Conservation (phyloP, 768 basidiomycete species). For the Suillus plorans region DNA sequence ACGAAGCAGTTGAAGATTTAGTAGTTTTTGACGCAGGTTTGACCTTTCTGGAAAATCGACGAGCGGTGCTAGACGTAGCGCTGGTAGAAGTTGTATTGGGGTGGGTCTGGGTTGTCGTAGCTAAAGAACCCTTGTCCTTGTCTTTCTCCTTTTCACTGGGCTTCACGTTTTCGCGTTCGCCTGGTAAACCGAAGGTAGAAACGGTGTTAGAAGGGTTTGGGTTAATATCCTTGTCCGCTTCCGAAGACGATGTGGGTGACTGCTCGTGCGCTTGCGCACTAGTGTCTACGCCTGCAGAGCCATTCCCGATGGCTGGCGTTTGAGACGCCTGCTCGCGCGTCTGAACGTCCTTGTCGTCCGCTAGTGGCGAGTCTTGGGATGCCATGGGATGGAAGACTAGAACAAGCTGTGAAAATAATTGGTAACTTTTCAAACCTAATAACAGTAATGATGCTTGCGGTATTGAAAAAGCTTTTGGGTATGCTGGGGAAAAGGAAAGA, state of each 20-base stretch:
- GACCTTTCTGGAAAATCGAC: slow-evolving; percentile 31
- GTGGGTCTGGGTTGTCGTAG: slow-evolving; percentile 43
- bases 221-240: slow-evolving; percentile 36
- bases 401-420: slow-evolving; percentile 7
- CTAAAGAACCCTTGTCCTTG: slow-evolving; percentile 47
- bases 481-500: slow-evolving; percentile 17
- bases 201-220: slow-evolving; percentile 35
- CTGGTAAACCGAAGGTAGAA: slow-evolving; percentile 33
- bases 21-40: slow-evolving; percentile 16
- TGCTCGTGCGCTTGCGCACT: slow-evolving; percentile 30
- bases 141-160: slow-evolving; percentile 32
- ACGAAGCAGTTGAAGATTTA: slow-evolving; percentile 16
- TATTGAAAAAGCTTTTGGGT: slow-evolving; percentile 28
- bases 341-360: slow-evolving; percentile 18
- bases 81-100: slow-evolving; percentile 34
- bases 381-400: slow-evolving; percentile 21
- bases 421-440: not conserved
- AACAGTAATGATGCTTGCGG: not conserved
- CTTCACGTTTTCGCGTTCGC: slow-evolving; percentile 32
- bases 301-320: slow-evolving; percentile 26
- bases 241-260: slow-evolving; percentile 30
- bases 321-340: slow-evolving; percentile 21
- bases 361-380: slow-evolving; percentile 19
- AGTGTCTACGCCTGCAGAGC: slow-evolving; percentile 18
- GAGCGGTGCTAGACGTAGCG: slow-evolving; percentile 20